phyloP scores from a whole-genome alignment of 179 eudicot genomes.

The Sideroxylon spinosum region DNA sequence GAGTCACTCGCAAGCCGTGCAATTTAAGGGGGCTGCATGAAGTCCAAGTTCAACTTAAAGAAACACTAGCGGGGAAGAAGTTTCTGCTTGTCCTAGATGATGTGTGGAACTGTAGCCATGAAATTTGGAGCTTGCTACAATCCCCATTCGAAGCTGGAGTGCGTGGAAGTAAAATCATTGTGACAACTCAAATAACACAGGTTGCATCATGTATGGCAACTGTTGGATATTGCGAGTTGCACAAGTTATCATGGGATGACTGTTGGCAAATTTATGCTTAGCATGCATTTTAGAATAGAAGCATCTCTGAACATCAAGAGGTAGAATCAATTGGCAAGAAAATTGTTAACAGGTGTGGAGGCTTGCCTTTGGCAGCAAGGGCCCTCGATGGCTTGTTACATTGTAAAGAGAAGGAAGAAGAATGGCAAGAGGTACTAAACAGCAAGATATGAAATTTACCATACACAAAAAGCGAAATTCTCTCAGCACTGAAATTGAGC shows the following conservation, averaged over 20 bases:
- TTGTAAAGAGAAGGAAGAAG: neutral
- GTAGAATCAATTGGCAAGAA: too few species aligned
- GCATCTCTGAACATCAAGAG: neutral
- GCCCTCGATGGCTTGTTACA: neutral
- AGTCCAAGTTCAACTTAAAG: neutral
- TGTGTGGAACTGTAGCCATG: too few species aligned
- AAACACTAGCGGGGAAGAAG: neutral
- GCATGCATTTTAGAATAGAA: neutral
- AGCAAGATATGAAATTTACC: neutral
- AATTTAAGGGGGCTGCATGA: neutral
- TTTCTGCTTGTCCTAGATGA: constrained; percentile 14
- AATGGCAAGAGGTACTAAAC: too few species aligned
- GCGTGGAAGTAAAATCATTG: neutral
- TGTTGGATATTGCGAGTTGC: neutral
- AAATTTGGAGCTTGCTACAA: neutral
- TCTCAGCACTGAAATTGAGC: too few species aligned
- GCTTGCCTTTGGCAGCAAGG: too few species aligned
- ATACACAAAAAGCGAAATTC: neutral
- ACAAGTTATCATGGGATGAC: neutral
- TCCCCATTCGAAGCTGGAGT: neutral
- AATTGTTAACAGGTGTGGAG: too few species aligned
- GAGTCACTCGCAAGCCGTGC: neutral
- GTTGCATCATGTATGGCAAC: neutral
- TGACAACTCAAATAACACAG: neutral
- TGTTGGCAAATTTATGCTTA: neutral